Conservation (phyloP, 2,329 filamentous ascomycete genomes). For the Fusarium nisikadoi region DNA sequence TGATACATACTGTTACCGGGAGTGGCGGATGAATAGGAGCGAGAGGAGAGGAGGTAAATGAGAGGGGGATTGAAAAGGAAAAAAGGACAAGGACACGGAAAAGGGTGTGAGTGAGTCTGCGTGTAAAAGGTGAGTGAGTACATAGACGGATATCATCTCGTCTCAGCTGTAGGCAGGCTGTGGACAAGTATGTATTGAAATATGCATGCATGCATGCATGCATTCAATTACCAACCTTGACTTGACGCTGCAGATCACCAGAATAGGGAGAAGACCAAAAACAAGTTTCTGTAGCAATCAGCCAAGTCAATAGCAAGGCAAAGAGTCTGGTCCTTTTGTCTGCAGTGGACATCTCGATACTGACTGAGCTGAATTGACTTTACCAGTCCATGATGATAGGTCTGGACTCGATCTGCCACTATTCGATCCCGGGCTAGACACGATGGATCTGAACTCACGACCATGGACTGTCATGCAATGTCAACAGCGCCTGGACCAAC, state of each 20-base stretch:
- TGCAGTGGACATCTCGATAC: background rate
- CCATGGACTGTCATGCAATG: background rate
- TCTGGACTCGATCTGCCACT: conserved; percentile 4
- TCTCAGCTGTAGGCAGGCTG: background rate
- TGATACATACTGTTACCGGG: background rate
- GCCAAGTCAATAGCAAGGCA: background rate
- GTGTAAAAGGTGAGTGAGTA: background rate
- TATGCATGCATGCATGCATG: background rate
- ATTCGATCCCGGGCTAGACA: background rate
- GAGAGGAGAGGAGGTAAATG: background rate
- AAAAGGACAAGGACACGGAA: too few relatives aligned
- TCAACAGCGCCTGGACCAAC: conserved; percentile 10
- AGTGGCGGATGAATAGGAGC: background rate
- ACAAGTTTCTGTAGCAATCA: background rate
- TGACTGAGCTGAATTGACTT: background rate
- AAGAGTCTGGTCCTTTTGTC: conserved; percentile 8
- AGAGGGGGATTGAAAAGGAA: background rate
- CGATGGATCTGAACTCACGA: background rate
- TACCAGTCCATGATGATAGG: background rate
- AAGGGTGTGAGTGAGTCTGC: background rate
- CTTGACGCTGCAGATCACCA: conserved; percentile 2
- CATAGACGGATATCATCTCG: background rate
- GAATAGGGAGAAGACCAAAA: background rate
- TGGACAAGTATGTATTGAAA: background rate
- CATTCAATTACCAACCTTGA: background rate